phyloP scores from a whole-genome alignment of 805 yeast species.

The Peterozyma xylosa region DNA sequence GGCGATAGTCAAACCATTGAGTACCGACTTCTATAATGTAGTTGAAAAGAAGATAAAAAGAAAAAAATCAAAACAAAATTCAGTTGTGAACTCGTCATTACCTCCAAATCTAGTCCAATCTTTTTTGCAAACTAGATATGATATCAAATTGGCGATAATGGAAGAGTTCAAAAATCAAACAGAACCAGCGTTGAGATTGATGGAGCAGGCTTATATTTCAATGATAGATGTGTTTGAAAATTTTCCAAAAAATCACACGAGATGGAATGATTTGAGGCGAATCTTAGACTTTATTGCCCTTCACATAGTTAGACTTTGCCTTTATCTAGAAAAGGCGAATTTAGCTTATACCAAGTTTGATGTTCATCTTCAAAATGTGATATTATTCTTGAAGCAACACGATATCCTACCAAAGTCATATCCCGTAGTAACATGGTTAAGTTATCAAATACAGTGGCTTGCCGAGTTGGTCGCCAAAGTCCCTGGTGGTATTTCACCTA shows the following conservation, averaged over 20 bases:
- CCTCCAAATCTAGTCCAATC: constrained; percentile 13
- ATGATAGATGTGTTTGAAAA: constrained; percentile 30
- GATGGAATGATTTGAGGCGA: constrained; percentile 37
- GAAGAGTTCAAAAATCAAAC: constrained; percentile 39
- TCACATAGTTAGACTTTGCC: constrained; percentile 53
- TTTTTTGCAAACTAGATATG: constrained; percentile 42
- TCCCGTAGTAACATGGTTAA: constrained; percentile 42
- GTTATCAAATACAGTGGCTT: constrained; percentile 58
- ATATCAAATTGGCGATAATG: constrained; percentile 41
- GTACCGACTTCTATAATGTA: constrained; percentile 35
- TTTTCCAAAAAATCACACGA: constrained; percentile 13
- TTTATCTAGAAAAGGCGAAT: constrained; percentile 51
- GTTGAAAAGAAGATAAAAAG: constrained; percentile 32
- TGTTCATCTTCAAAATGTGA: constrained; percentile 51
- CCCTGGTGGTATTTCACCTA: constrained; percentile 34
- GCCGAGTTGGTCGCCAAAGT: constrained; percentile 47
- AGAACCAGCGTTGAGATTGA: constrained; percentile 41
- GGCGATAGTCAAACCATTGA: constrained; percentile 29
- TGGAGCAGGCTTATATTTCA: constrained; percentile 48
- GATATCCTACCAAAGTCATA: constrained; percentile 18
- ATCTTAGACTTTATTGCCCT: constrained; percentile 55
- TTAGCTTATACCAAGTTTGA: constrained; percentile 57
- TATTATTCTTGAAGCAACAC: constrained; percentile 25
- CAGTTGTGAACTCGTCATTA: constrained; percentile 1
- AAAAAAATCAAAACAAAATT: constrained; percentile 21